Base-by-base conservation (phyloP, 257 asterid genomes). In the Scutellaria galericulata region DNA sequence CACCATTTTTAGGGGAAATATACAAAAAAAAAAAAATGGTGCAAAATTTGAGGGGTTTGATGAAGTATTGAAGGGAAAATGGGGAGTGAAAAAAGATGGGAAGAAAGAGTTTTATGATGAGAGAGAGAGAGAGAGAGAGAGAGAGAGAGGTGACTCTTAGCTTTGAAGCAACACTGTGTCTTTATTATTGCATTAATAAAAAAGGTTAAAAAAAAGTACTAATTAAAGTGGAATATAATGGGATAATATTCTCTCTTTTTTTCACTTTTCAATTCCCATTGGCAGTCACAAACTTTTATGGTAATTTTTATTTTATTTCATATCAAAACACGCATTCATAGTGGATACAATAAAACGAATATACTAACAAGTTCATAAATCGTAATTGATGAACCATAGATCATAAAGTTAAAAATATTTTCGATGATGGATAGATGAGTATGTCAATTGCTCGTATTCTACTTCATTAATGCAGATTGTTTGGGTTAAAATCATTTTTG, bases 1-100 rank as follows among this genome's bases (percentile, higher is more conserved):
- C 76, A 62, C 76, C 96, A 92, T 92, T 81, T 84, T 68, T 78
- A 72, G 77, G 10, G 45, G 24, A 24, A 8, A 64, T 9, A 14
- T 7, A 22, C 51, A 62, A 41, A 9, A 63, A 18, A 18, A 18
- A 18, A 18, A 18, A 18, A n/a, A 44, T 51, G 24, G 54, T 61
- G 57, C 46, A 10, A 44, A 62, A 3, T 20, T 73, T 63, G 54
- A 39, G 12, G 41, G 20, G 4, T 46, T 51, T 47, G 37, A n/a
- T 13, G 67, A 58, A 24, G 12, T 13, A 41, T 39, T 55, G 45
- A 53, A 22, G 31, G 45, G 51, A 72, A 48, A 42, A 41, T 60
- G 58, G 56, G 9, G 12, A 7, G 9, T 13, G 27, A 64, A 35
- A 18, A 37, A 37, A 18, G 58, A 20, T 37, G 22, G 4, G 44